Evolutionary conservation across 768 basidiomycete genomes (phyloP).

Genomic region (Gloeophyllum trabeum): DNA sequence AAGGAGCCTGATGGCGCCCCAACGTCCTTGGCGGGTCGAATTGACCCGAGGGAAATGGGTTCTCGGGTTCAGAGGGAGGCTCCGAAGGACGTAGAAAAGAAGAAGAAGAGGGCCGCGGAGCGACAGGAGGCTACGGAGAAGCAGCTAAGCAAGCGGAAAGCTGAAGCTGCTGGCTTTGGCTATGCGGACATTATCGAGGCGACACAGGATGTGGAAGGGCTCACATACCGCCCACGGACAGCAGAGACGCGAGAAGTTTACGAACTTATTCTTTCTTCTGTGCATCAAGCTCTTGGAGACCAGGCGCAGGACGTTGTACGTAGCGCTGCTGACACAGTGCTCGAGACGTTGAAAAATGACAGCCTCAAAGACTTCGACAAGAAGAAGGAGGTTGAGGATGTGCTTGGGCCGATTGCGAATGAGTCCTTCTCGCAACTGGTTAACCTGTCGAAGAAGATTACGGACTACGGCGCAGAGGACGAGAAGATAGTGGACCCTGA

Average conservation of each 20-base stretch:
- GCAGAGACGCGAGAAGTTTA: conserved; percentile 93
- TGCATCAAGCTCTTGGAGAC: conserved; percentile 81
- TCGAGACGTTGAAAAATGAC: conserved; percentile 85
- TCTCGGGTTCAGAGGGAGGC: conserved; percentile 74
- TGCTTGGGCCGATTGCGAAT: conserved; percentile 53
- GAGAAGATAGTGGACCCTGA: conserved; percentile 71
- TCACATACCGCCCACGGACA: conserved; percentile 88
- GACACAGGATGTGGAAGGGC: conserved; percentile 86
- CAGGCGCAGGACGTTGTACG: conserved; percentile 94
- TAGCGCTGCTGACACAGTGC: conserved; percentile 85
- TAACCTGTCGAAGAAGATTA: conserved; percentile 85
- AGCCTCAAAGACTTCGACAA: conserved; percentile 92
- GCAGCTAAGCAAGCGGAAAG: conserved; percentile 41
- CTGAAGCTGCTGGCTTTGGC: conserved; percentile 54
- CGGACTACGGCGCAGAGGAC: conserved; percentile 88
- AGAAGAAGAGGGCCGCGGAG: conserved; percentile 77
- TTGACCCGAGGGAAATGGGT: conserved; percentile 88
- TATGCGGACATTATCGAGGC: conserved; percentile 91
- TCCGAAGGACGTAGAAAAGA: conserved; percentile 86
- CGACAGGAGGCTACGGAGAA: conserved; percentile 47
- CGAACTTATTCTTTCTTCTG: conserved; percentile 76
- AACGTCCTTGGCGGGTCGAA: conserved; percentile 84
- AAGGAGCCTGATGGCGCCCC: conserved; percentile 96
- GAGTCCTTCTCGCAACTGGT: conserved; percentile 80
- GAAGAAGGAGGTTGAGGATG: conserved; percentile 84